phyloP scores from a whole-genome alignment of 768 basidiomycete species.

The Tulasnella sp. region DNA sequence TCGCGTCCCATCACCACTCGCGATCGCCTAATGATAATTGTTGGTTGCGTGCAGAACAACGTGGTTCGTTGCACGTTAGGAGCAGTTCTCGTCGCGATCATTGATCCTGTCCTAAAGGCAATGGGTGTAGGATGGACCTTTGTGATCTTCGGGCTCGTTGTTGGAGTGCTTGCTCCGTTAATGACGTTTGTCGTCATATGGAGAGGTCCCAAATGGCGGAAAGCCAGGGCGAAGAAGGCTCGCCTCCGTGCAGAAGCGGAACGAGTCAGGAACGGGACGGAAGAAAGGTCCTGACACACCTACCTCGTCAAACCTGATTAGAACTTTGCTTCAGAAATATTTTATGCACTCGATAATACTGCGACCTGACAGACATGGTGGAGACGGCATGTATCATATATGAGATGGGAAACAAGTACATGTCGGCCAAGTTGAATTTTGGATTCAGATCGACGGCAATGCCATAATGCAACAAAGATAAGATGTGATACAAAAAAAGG shows the following conservation, averaged over 20 bases:
- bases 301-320: not conserved
- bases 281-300: not conserved
- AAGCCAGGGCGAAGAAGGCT: not conserved
- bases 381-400: not conserved
- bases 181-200: not conserved
- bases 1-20: too few relatives aligned
- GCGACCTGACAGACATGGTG: not conserved
- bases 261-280: not conserved
- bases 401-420: not conserved
- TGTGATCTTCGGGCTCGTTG: conserved; percentile 8
- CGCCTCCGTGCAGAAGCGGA: not conserved
- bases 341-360: not conserved
- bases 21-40: not conserved
- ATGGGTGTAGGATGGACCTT: conserved; percentile 12
- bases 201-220: conserved; percentile 3
- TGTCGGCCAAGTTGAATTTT: not conserved
- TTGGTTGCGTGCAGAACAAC: conserved; percentile 21
- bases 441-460: not conserved
- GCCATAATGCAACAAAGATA: not conserved
- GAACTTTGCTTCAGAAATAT: not conserved
- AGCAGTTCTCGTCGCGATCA: conserved; percentile 17
- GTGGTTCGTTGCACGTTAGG: conserved; percentile 24
- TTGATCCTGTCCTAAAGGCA: conserved; percentile 12
- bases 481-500: not conserved
- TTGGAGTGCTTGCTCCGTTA: conserved; percentile 1